Percentiles rank a stretch among this genome's conserved stretches.
phyloP scores from a whole-genome alignment of 78 protist genomes.

The Dictyostelium purpureum region DNA sequence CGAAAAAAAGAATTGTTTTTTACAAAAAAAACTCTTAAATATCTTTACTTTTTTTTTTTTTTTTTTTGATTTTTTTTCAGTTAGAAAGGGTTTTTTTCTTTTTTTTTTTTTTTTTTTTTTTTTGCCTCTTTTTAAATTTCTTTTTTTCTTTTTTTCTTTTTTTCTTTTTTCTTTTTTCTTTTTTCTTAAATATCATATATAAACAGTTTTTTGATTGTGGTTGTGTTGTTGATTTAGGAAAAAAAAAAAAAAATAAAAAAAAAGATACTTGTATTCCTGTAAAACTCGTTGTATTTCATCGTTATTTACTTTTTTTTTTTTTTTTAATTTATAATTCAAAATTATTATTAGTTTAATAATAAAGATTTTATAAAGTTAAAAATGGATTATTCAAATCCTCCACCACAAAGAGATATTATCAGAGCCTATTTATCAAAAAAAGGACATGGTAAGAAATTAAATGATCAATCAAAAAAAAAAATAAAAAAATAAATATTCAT shows the following conservation, averaged over 20 bases:
- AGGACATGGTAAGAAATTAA: conserved; percentile 49
- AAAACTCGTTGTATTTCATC: no score
- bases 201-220: background rate
- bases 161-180: background rate
- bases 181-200: background rate
- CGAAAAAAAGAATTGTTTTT: no score
- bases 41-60: no score
- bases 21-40: no score
- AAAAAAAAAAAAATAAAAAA: no score
- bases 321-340: background rate
- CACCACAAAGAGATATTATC: background rate
- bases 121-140: no score
- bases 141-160: background rate
- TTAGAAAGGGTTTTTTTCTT: background rate
- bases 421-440: conserved; percentile 74
- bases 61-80: no score
- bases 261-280: no score
- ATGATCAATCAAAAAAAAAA: no score
- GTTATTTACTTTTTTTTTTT: no score
- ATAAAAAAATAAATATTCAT: background rate
- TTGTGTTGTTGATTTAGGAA: background rate
- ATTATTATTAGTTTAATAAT: no score
- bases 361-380: background rate
- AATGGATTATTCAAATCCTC: background rate
- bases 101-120: background rate